Percentiles rank a stretch among this genome's conserved stretches.
These are phyloP conservation scores for Ciborinia camelliae DNA, from an alignment of 2,329 filamentous ascomycete genomes.

Conservation along the genomic window DNA sequence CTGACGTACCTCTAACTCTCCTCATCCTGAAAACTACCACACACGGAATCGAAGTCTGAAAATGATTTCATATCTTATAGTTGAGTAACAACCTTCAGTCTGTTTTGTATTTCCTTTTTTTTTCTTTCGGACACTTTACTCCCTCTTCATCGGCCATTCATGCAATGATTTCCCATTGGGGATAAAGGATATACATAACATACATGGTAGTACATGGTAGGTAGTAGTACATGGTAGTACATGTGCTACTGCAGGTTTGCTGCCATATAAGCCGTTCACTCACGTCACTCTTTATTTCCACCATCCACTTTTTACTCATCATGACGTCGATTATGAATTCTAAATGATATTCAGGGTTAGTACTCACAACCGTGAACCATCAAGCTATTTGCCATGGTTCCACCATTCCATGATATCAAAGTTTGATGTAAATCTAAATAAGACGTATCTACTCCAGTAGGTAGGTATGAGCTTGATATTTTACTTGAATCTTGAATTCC, in stretches of 20 bases:
- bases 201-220: not conserved
- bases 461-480: not conserved
- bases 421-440: too few species aligned
- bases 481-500: not conserved
- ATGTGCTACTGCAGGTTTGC: not conserved
- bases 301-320: slow-evolving; percentile 5
- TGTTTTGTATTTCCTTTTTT: not conserved
- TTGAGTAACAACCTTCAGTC: not conserved
- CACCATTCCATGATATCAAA: too few species aligned
- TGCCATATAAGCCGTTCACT: not conserved
- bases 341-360: not conserved
- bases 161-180: slow-evolving; percentile 4
- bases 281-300: not conserved
- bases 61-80: not conserved
- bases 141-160: not conserved
- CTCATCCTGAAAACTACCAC: not conserved
- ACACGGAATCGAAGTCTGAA: not conserved
- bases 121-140: not conserved
- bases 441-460: too few species aligned
- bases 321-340: slow-evolving; percentile 3
- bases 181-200: not conserved
- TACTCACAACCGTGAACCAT: not conserved
- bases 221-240: not conserved
- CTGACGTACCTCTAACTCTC: not conserved
- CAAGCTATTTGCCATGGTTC: not conserved